A percentile compares a stretch with the other conserved stretches of the same genome.
Evolutionary conservation across 345 rosid genomes (phyloP).

Genomic region (Populus pruinosa): DNA sequence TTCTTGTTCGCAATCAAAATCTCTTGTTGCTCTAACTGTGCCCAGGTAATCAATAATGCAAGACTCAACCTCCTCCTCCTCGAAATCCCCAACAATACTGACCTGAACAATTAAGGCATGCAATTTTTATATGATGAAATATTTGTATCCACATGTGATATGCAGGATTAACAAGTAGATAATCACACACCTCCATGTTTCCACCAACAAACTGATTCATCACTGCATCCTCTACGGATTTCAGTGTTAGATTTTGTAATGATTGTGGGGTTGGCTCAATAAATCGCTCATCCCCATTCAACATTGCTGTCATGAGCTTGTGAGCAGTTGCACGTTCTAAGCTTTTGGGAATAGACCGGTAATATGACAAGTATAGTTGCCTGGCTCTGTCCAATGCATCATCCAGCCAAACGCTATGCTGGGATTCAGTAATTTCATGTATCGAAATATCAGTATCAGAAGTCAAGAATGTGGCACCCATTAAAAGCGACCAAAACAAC

Average conservation of each 20-base stretch:
- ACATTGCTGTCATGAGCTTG: slow-evolving; percentile 95
- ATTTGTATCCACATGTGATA: slow-evolving; percentile 3
- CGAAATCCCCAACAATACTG: slow-evolving; percentile 93
- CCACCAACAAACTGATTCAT: slow-evolving; percentile 92
- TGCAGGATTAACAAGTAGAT: slow-evolving; percentile 2
- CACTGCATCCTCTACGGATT: slow-evolving; percentile 81
- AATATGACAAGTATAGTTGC: slow-evolving; percentile 86
- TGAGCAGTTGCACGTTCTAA: slow-evolving; percentile 98
- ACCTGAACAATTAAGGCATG: slow-evolving; percentile 48
- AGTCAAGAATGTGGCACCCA: not conserved
- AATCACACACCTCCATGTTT: slow-evolving; percentile 82
- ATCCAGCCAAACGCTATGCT: slow-evolving; percentile 99
- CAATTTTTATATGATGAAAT: slow-evolving; percentile 10
- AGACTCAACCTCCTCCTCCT: slow-evolving; percentile 77
- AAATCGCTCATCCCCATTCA: slow-evolving; percentile 95
- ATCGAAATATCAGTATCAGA: not conserved
- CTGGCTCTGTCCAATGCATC: slow-evolving; percentile 99
- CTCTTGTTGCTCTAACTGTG: slow-evolving; percentile 66
- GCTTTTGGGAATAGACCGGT: slow-evolving; percentile 97
- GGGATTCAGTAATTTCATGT: slow-evolving; percentile 39
- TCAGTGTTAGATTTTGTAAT: slow-evolving; percentile 64
- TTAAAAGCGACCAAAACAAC: not conserved
- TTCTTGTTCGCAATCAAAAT: slow-evolving; percentile 32
- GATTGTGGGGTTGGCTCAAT: slow-evolving; percentile 90
- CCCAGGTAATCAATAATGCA: slow-evolving; percentile 91